phyloP scores from a whole-genome alignment of 805 yeast species.

The Jamesozyma hellenica region DNA sequence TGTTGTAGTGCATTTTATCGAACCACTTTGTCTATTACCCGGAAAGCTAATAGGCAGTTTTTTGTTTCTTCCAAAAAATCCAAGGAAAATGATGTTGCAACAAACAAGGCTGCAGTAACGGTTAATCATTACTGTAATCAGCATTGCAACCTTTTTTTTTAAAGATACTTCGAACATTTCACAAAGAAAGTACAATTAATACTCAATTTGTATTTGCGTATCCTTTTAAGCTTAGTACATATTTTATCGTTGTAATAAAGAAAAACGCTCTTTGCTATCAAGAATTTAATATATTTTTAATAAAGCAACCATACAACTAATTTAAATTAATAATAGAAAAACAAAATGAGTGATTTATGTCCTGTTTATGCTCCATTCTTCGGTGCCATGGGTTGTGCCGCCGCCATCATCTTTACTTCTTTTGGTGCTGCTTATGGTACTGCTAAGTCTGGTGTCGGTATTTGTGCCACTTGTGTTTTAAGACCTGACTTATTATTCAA shows the following conservation, averaged over 20 bases:
- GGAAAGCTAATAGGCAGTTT: background rate
- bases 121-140: background rate
- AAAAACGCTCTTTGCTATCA: too few species aligned
- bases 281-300: too few species aligned
- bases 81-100: background rate
- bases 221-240: too few species aligned
- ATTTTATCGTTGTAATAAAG: too few species aligned
- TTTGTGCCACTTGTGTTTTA: slow-evolving; percentile 93
- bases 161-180: too few species aligned
- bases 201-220: too few species aligned
- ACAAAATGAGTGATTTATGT: slow-evolving; percentile 31
- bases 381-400: slow-evolving; percentile 98
- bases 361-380: slow-evolving; percentile 72
- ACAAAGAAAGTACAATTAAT: too few species aligned
- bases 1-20: background rate
- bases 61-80: background rate
- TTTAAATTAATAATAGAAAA: too few species aligned
- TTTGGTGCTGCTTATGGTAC: slow-evolving; percentile 99
- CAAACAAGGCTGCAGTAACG: background rate
- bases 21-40: background rate
- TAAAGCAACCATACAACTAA: too few species aligned
- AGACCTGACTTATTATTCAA: slow-evolving; percentile 93
- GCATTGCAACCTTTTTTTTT: too few species aligned
- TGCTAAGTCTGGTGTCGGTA: slow-evolving; percentile 98
- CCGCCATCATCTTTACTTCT: slow-evolving; percentile 97